Base-by-base conservation (phyloP, 371 early-diverging fungal genomes). In the Ordospora pajunii region DNA sequence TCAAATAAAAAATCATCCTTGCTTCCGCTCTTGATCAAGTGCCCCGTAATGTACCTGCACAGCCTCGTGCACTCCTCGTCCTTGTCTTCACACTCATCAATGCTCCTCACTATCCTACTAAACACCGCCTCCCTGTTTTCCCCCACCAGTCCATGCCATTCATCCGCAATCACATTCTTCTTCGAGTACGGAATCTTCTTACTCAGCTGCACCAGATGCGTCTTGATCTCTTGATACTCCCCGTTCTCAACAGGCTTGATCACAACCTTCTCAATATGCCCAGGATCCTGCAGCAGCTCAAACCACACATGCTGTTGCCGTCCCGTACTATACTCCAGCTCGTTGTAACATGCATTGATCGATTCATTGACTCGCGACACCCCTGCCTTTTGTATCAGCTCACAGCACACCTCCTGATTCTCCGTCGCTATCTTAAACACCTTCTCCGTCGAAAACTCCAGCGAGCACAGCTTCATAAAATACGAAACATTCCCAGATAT, bases 201-300 rank as follows among this genome's bases (percentile, higher is more conserved):
- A 25, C 82, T 80, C 23, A 85, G 58, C 42, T 79, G 74, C 14
- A 75, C 43, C 10, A 85, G 74, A 42, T 73, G 73, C 10, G 74
- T 63, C 54, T 81, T 82, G 14, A 80, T 73, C 37, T 84, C 84
- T 40, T 84, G 81, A 73, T 78, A 84, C 58, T 85, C 84, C 21
- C 48, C 65, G 32, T 77, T 70, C 19, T 80, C 82, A n/a, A 83
- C 64, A 10, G 80, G 67, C 42, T 80, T 72, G 12, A 83, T 75
- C 48, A 37, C 52, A 2, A 80, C 69, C 45, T 79, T 79, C 22
- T 83, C 71, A 32, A 75, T 6, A 66, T 82, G 78, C 22, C 54
- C 63, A 25, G 67, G 67, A 42, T 82, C 73, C 7, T 66, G 62
- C 49, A 79, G 51, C 37, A 79, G 69, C 71, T 74, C 51, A 54